Conservation (phyloP, 305 asterid genomes). For the Solanum hybrid region DNA sequence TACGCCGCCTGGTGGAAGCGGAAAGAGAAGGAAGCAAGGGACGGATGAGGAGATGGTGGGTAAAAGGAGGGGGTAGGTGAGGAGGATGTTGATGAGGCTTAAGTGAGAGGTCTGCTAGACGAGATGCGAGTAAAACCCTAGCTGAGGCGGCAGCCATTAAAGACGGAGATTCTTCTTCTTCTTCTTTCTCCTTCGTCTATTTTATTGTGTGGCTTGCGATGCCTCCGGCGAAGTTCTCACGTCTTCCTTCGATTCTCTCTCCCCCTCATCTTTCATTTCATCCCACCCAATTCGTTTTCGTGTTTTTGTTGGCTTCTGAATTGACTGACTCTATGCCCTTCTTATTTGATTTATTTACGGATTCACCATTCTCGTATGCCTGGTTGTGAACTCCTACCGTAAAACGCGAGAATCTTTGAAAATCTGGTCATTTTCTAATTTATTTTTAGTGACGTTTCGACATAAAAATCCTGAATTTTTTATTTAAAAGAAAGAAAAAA, state of each 20-base stretch:
- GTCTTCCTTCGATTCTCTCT: constrained; percentile 11
- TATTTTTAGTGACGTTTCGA: not conserved
- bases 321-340: constrained; percentile 11
- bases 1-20: constrained; percentile 13
- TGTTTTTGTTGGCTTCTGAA: constrained; percentile 24
- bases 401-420: not conserved
- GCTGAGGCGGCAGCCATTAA: constrained; percentile 60
- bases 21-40: constrained; percentile 31
- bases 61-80: constrained; percentile 6
- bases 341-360: constrained; percentile 25
- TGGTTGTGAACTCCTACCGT: not conserved
- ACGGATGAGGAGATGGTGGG: constrained; percentile 30
- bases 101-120: constrained; percentile 47
- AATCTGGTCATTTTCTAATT: not conserved
- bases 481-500: not conserved
- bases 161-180: not conserved
- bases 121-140: constrained; percentile 39
- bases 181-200: not conserved
- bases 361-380: constrained; percentile 24
- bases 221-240: constrained; percentile 23
- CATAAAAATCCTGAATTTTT: not conserved
- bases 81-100: constrained; percentile 10
- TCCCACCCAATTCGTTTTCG: constrained; percentile 16
- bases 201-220: not conserved
- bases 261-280: constrained; percentile 26